phyloP scores from a whole-genome alignment of 1,139 yeast genomes.

The Saccharomycopsis hybrid region DNA sequence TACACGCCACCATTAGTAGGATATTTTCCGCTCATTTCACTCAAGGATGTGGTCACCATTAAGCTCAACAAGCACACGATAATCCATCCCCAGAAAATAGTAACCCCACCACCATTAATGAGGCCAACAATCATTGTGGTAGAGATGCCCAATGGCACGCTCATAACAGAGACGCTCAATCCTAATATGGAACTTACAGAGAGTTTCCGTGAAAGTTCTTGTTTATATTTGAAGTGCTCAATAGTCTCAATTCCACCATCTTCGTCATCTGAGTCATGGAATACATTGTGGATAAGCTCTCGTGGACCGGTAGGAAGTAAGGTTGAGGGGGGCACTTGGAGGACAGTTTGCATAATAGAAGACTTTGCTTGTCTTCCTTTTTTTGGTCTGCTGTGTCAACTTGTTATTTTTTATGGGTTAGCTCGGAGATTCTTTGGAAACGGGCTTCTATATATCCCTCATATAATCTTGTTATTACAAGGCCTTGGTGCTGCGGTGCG shows the following conservation, averaged over 20 bases:
- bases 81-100: slow-evolving; percentile 66
- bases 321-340: no score
- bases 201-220: slow-evolving; percentile 57
- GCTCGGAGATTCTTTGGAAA: no score
- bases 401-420: no score
- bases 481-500: no score
- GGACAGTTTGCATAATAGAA: no score
- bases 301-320: not conserved
- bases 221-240: slow-evolving; percentile 67
- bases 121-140: slow-evolving; percentile 64
- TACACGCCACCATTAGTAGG: slow-evolving; percentile 73
- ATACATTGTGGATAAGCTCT: not conserved
- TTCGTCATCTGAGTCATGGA: slow-evolving; percentile 2
- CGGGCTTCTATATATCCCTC: no score
- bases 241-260: slow-evolving; percentile 51
- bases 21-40: slow-evolving; percentile 67
- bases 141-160: slow-evolving; percentile 70
- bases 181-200: slow-evolving; percentile 66
- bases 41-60: slow-evolving; percentile 57
- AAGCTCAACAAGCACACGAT: slow-evolving; percentile 55
- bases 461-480: no score
- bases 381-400: no score
- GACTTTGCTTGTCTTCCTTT: no score
- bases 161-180: slow-evolving; percentile 70
- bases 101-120: slow-evolving; percentile 67